These are phyloP conservation scores for Quercus suber DNA, from an alignment of 306 rosid species.

Conservation along the genomic window DNA sequence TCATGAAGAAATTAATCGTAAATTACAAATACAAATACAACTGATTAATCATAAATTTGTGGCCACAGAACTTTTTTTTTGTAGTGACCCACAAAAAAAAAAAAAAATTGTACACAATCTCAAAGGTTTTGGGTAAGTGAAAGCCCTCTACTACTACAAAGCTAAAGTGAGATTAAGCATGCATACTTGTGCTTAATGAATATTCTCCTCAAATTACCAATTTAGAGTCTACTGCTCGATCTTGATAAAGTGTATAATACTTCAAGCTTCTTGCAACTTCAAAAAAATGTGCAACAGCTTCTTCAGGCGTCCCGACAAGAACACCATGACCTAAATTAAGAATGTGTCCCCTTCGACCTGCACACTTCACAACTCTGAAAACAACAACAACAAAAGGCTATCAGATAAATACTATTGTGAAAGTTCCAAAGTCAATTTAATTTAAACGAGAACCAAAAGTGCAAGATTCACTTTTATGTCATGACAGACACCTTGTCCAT, in stretches of 20 bases:
- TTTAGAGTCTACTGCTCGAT: constrained; percentile 39
- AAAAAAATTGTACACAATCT: no score
- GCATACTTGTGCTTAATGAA: no score
- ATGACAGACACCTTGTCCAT: neutral
- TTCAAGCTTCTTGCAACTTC: constrained; percentile 86
- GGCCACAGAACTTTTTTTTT: no score
- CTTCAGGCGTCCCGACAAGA: constrained; percentile 89
- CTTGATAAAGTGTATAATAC: constrained; percentile 49
- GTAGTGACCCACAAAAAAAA: no score
- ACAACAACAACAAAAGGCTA: neutral
- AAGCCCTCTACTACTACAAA: constrained; percentile 38
- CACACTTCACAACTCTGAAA: constrained; percentile 84
- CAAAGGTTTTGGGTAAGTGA: no score
- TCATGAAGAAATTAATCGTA: no score
- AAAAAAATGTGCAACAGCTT: constrained; percentile 94
- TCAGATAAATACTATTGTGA: neutral
- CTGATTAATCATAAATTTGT: no score
- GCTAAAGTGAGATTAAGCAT: no score
- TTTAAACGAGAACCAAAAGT: neutral
- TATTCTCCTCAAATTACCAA: neutral
- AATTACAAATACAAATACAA: no score
- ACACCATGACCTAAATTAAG: constrained; percentile 97
- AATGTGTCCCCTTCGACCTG: constrained; percentile 88
- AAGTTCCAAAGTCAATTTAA: neutral
- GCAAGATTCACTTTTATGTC: neutral